Conservation (phyloP, 179 eudicot genomes). For the Amaranthus tricolor region DNA sequence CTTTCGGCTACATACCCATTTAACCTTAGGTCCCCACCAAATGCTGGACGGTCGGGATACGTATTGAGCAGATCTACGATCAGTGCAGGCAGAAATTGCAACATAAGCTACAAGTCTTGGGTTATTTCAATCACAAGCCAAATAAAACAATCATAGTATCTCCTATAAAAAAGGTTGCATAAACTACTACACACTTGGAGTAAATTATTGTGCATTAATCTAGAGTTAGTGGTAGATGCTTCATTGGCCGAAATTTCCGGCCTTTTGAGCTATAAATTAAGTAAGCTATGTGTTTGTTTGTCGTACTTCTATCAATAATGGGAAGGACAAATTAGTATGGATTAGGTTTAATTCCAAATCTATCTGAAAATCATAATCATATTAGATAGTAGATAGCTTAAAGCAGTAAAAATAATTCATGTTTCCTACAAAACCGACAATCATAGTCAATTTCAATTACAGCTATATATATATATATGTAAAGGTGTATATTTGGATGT, state of each 20-base stretch:
- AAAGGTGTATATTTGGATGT: not conserved
- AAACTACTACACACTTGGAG: slow-evolving; percentile 19
- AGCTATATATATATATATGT: no score
- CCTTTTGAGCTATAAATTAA: slow-evolving; percentile 19
- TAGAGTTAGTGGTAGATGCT: slow-evolving; percentile 22
- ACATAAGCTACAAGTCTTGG: slow-evolving; percentile 14
- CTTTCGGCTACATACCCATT: slow-evolving; percentile 29
- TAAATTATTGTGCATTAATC: slow-evolving; percentile 13
- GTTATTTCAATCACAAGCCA: slow-evolving; percentile 9
- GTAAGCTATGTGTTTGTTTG: slow-evolving; percentile 10
- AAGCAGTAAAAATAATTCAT: slow-evolving; percentile 18
- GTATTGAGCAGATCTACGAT: slow-evolving; percentile 14
- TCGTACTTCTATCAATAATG: slow-evolving; percentile 23
- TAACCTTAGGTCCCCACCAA: slow-evolving; percentile 30
- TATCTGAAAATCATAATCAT: slow-evolving; percentile 11
- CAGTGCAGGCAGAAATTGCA: slow-evolving; percentile 30
- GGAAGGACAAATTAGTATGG: slow-evolving; percentile 18
- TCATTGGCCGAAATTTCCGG: slow-evolving; percentile 19
- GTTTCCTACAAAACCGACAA: slow-evolving; percentile 24
- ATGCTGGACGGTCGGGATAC: slow-evolving; percentile 20
- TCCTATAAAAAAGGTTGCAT: slow-evolving; percentile 12
- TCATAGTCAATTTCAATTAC: not conserved
- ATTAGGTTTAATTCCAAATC: slow-evolving; percentile 5
- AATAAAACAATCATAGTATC: slow-evolving; percentile 20
- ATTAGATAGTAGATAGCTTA: slow-evolving; percentile 11